A percentile compares a stretch with the other conserved stretches of the same genome.
phyloP scores from a whole-genome alignment of 192 early-diverging fungal species.

The Oehlia diaphana region DNA sequence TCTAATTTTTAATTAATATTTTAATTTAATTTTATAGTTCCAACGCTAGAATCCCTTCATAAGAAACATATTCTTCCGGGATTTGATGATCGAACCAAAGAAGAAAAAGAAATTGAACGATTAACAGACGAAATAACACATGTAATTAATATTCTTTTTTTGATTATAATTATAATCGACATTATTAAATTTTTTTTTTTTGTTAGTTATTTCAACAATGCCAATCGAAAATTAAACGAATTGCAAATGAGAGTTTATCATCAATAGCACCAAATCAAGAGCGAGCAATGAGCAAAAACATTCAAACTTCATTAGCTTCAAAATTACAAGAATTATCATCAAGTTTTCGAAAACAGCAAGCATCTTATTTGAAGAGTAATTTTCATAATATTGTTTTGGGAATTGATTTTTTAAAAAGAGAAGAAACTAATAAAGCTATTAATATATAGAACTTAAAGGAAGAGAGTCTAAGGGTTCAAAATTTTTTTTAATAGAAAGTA shows the following conservation, averaged over 20 bases:
- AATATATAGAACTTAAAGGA: slow-evolving; percentile 40
- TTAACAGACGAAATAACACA: slow-evolving; percentile 84
- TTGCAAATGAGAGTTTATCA: slow-evolving; percentile 54
- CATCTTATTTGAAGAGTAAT: slow-evolving; percentile 83
- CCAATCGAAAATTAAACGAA: slow-evolving; percentile 77
- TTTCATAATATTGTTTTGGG: neutral
- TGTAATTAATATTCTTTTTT: slow-evolving; percentile 45
- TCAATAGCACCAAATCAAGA: slow-evolving; percentile 57
- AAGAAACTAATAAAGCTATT: neutral
- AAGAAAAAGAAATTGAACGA: slow-evolving; percentile 79
- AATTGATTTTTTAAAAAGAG: neutral
- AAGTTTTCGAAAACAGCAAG: slow-evolving; percentile 86
- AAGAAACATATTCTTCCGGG: slow-evolving; percentile 89
- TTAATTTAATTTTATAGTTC: slow-evolving; percentile 43
- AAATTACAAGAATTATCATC: slow-evolving; percentile 85
- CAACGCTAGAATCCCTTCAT: slow-evolving; percentile 77
- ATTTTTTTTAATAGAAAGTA: slow-evolving; percentile 37
- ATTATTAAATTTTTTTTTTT: neutral
- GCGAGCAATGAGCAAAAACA: slow-evolving; percentile 73
- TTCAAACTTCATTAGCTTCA: slow-evolving; percentile 85
- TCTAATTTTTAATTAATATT: slow-evolving; percentile 1
- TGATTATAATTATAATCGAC: neutral
- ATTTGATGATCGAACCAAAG: slow-evolving; percentile 83
- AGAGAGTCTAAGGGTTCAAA: slow-evolving; percentile 38
- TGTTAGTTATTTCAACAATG: slow-evolving; percentile 77